Evolutionary conservation across 73 alveolate species (phyloP), one percentile per base, ranked within the genome.

Genomic region (Paramecium pentaurelia): DNA sequence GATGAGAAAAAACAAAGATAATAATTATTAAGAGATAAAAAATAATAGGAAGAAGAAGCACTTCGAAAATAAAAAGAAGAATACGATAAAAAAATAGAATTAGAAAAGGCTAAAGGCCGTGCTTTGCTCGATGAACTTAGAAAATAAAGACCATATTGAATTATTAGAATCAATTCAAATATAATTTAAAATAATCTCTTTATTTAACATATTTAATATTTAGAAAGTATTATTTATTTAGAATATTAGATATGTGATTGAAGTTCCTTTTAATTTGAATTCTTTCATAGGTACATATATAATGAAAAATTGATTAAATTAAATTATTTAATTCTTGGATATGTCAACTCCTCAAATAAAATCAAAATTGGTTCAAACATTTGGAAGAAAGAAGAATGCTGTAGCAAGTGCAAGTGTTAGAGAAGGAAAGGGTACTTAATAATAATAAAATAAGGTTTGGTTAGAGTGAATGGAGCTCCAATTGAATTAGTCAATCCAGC

Each of bases 381-480:
- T 95, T 95, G 99, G 99, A 28, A 97, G 97, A 92, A 97, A 97
- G 97, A 97, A 97, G 97, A 96, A 97, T 95, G 99, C 99, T 34
- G 92, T 96, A 71, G 99, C 99, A n/a, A 97, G 96, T 85, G 99
- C 99, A 54, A 93, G 95, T 73, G 93, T 95, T 87, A 95, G 96
- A 84, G 96, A 86, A 92, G 98, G 99, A 60, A 93, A 91, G 60
- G 99, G 98, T 20, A 95, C 68, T 75, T 4, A n/a, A 7, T 10
- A 14, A 37, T 5, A 34, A 34, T 75, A 22, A 14, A 30, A 34
- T 32, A 68, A 75, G 93, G 93, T 87, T 68, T 87, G 86, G 88
- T 98, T 92, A 98, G 98, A 94, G 98, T 98, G 38, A 98, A 97
- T 94, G 98, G 99, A 34, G 95, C 96, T 86, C 99, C 99, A 40